Base-by-base conservation (phyloP, 371 early-diverging fungal species). In the Apophysomyces trapeziformis region DNA sequence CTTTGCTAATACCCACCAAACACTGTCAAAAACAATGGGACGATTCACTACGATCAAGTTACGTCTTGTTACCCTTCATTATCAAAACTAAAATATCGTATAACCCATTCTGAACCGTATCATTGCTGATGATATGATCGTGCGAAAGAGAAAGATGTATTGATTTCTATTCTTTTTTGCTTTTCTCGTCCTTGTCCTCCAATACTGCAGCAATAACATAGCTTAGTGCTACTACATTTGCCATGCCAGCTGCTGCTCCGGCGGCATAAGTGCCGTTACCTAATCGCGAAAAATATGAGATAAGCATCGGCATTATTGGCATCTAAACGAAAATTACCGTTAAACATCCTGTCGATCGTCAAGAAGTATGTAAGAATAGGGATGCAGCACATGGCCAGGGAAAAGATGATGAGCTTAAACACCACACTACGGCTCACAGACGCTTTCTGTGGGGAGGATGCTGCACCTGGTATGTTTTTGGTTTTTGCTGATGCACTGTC, bases 191-290 rank as follows among this genome's bases (percentile, higher is more conserved):
- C 61, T 41, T 61, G 59, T 83, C 83, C 38, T 83, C 80, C n/a
- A 79, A 21, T 5, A 77, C 72, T 11, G 83, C 83, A 4, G 63
- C 74, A 26, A 76, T 57, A 14, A 83, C 74, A 35, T 83, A 85
- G 8, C 64, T 65, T 44, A 85, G 57, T 7, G 78, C 75, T 39
- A 85, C 78, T 1, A 80, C 37, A 56, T 83, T 81, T 26, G 82
- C 82, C 59, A 80, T 67, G 9, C 71, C 74, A 5, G 83, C 83
- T 35, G 80, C 82, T 16, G 74, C 70, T 62, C 79, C 82, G 21
- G 80, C 83, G 3, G 82, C 82, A 69, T 83, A 83, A 0, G 76
- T 81, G 4, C 75, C 76, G 59, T 85, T 84, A 41, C 82, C 85
- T 80, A 21, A 2, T 21, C 32, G 21, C 54, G 11, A 3, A 26